These are phyloP conservation scores for Emmonsia crescens DNA, from an alignment of 2,329 filamentous ascomycete species.

Conservation along the genomic window DNA sequence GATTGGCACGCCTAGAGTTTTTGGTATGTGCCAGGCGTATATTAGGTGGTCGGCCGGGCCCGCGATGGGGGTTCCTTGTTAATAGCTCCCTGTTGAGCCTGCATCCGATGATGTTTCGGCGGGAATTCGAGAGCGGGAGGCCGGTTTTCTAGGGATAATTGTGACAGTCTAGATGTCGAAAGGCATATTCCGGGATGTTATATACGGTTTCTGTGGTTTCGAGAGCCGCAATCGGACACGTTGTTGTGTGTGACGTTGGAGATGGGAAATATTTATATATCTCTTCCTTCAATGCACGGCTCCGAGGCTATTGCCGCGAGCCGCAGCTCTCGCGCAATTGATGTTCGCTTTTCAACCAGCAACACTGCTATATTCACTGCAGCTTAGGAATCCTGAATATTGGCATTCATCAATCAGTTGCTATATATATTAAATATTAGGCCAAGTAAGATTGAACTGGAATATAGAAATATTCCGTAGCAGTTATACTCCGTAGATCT, in stretches of 20 bases:
- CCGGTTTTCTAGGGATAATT: neutral
- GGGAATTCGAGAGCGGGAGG: neutral
- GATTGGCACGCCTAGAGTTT: neutral
- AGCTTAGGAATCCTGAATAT: neutral
- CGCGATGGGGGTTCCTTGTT: neutral
- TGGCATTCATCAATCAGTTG: neutral
- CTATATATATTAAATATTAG: neutral
- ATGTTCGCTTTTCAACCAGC: neutral
- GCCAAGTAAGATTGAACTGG: neutral
- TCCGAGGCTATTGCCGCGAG: neutral
- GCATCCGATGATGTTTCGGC: neutral
- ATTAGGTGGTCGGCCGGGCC: neutral
- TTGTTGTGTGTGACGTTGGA: neutral
- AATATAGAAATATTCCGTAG: neutral
- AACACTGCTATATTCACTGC: neutral
- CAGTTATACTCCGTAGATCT: neutral
- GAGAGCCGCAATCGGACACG: neutral
- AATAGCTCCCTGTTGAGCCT: neutral
- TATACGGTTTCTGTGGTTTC: neutral
- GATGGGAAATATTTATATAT: neutral
- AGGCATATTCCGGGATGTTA: neutral
- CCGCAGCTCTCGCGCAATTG: too few species aligned
- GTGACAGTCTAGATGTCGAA: neutral
- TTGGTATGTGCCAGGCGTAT: neutral
- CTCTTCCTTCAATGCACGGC: neutral